Conservation (phyloP, 306 rosid genomes). For the Oemleria cerasiformis region DNA sequence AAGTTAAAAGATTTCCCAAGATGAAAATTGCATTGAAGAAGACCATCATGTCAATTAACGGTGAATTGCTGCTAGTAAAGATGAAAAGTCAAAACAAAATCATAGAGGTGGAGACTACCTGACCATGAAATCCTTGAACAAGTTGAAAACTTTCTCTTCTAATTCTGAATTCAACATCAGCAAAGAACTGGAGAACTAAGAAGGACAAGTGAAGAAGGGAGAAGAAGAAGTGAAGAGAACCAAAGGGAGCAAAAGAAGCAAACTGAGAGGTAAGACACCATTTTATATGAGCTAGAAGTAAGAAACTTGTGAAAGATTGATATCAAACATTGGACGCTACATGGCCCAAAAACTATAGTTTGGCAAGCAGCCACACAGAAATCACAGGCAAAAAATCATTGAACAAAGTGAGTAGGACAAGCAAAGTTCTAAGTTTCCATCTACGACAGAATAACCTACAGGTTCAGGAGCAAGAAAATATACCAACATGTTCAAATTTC, state of each 20-base stretch:
- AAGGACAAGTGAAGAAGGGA: not conserved
- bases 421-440: too few species aligned
- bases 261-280: too few species aligned
- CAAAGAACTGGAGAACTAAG: not conserved
- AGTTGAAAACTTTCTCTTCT: slow-evolving; percentile 30
- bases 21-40: not conserved
- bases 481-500: too few species aligned
- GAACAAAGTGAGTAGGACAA: too few species aligned
- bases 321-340: too few species aligned
- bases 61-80: not conserved
- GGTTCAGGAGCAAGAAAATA: too few species aligned
- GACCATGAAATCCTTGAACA: slow-evolving; percentile 62
- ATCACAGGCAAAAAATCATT: too few species aligned
- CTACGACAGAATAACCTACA: too few species aligned
- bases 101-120: slow-evolving; percentile 35
- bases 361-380: too few species aligned
- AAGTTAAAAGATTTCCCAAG: slow-evolving; percentile 22
- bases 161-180: not conserved
- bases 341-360: too few species aligned
- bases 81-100: not conserved
- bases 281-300: too few species aligned
- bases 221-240: not conserved
- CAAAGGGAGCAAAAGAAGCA: not conserved
- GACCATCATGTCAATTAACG: not conserved
- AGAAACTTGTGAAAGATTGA: too few species aligned